These are phyloP conservation scores for Xylaria arbuscula DNA, from an alignment of 2,329 filamentous ascomycete species.

Conservation along the genomic window DNA sequence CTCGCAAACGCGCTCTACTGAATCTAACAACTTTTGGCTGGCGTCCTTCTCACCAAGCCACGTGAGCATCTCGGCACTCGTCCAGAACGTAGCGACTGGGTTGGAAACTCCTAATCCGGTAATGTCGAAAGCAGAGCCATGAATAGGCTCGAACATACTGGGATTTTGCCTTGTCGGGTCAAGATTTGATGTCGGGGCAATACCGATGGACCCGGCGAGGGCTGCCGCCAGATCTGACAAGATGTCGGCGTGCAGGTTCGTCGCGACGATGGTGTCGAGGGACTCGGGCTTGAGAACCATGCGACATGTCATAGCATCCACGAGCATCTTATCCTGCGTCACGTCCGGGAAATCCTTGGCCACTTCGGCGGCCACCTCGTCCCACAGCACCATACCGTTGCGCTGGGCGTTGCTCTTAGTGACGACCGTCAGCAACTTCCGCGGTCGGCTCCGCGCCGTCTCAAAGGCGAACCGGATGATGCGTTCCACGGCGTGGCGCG, in stretches of 20 bases:
- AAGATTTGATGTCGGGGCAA: conserved; percentile 76
- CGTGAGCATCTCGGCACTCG: conserved; percentile 66
- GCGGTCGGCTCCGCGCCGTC: conserved; percentile 65
- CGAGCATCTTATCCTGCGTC: conserved; percentile 72
- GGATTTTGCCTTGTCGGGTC: conserved; percentile 67
- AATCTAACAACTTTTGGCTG: conserved; percentile 60
- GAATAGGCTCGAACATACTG: conserved; percentile 71
- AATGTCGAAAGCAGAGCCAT: conserved; percentile 69
- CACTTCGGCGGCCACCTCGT: conserved; percentile 68
- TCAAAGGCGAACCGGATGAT: conserved; percentile 74
- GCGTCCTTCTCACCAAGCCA: conserved; percentile 68
- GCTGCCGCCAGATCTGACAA: conserved; percentile 76
- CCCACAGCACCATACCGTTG: conserved; percentile 76
- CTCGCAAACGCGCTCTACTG: conserved; percentile 64
- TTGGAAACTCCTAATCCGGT: conserved; percentile 67
- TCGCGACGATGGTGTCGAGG: conserved; percentile 72
- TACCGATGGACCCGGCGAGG: conserved; percentile 76
- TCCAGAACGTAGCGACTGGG: conserved; percentile 70
- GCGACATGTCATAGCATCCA: conserved; percentile 73
- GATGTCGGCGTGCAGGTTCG: conserved; percentile 73
- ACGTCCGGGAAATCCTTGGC: conserved; percentile 70
- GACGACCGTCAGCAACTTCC: conserved; percentile 70
- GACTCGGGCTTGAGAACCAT: conserved; percentile 71
- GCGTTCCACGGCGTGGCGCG: conserved; percentile 67
- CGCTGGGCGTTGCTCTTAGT: conserved; percentile 74